Base-by-base conservation (phyloP, 2,329 filamentous ascomycete genomes). In the Hirsutella rhossiliensis region DNA sequence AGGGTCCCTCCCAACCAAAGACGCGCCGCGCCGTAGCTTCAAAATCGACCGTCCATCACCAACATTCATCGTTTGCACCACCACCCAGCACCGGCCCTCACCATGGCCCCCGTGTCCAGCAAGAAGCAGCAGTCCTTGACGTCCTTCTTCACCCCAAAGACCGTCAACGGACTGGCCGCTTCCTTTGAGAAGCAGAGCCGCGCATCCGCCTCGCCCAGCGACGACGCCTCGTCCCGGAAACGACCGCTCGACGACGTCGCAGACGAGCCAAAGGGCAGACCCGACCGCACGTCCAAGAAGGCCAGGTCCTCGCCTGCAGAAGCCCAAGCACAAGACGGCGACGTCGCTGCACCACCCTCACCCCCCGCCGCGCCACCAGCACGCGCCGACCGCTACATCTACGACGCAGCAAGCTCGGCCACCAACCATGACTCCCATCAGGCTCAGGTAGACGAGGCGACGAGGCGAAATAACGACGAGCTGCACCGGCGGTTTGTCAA, bases 401-500 rank as follows among this genome's bases (percentile, higher is more conserved):
- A 75, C 52, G 64, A 68, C 47, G 62, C 56, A 6, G 64, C 68
- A 15, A 64, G 53, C 43, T 20, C 78, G 62, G 52, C 66, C 28
- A 54, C 50, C 1, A 57, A 61, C 36, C 58, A 63, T 5, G 59
- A 63, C 2, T 59, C 56, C 2, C 61, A 65, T 13, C 34, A 37
- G 60, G 62, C 1, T 61, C 62, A 67, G 1, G 71, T 77, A 13
- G 69, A 72, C 7, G 75, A 75, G 3, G 68, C 68, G 2, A 73
- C 57, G 20, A 66, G 66, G 51, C 75, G 68, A 49, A 69, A 71
- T 46, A 88, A 83, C 56, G 77, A 84, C 46, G 79, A 78, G 41
- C 66, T 96, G 20, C 92, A 96, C 58, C 72, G 76, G 48, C 84
- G 80, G 54, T 98, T 97, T 56, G 83, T 97, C 29, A 86, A 85